Percentiles rank a stretch among this genome's conserved stretches.
Conservation (phyloP, 2,329 filamentous ascomycete genomes). For the Graphilbum sp. region DNA sequence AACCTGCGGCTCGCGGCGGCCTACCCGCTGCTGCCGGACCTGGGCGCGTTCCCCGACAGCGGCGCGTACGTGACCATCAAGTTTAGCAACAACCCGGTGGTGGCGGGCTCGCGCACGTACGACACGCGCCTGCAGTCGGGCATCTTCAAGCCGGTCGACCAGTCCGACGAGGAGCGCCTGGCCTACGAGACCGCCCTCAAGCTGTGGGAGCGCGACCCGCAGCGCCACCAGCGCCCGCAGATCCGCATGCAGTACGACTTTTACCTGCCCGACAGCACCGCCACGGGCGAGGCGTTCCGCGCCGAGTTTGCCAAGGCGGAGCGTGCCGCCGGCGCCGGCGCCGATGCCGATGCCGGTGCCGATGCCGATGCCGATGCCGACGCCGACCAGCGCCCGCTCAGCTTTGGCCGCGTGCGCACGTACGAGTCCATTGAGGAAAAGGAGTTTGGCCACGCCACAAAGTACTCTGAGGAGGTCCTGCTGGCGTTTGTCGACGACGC, state of each 20-base stretch:
- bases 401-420: slow-evolving; percentile 43
- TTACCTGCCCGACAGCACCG: slow-evolving; percentile 36
- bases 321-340: slow-evolving; percentile 31
- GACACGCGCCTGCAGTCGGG: slow-evolving; percentile 45
- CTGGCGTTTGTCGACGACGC: slow-evolving; percentile 39
- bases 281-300: slow-evolving; percentile 37
- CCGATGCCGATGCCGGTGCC: slow-evolving; percentile 23
- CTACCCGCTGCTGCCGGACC: slow-evolving; percentile 46
- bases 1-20: slow-evolving; percentile 42
- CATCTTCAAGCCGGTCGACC: slow-evolving; percentile 43
- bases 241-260: slow-evolving; percentile 50
- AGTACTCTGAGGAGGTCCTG: slow-evolving; percentile 49
- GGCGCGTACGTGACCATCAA: slow-evolving; percentile 56
- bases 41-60: slow-evolving; percentile 52
- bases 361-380: no score
- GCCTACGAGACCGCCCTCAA: slow-evolving; percentile 33
- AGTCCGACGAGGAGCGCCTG: slow-evolving; percentile 35
- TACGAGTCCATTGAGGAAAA: slow-evolving; percentile 48
- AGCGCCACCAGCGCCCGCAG: slow-evolving; percentile 36
- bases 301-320: slow-evolving; percentile 43
- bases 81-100: slow-evolving; percentile 49
- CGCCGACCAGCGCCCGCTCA: no score
- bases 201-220: slow-evolving; percentile 39
- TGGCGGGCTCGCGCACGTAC: slow-evolving; percentile 31
- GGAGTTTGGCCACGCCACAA: slow-evolving; percentile 38